Conservation (phyloP, 176 grass and related monocot genomes). For the Oryza glaberrima region DNA sequence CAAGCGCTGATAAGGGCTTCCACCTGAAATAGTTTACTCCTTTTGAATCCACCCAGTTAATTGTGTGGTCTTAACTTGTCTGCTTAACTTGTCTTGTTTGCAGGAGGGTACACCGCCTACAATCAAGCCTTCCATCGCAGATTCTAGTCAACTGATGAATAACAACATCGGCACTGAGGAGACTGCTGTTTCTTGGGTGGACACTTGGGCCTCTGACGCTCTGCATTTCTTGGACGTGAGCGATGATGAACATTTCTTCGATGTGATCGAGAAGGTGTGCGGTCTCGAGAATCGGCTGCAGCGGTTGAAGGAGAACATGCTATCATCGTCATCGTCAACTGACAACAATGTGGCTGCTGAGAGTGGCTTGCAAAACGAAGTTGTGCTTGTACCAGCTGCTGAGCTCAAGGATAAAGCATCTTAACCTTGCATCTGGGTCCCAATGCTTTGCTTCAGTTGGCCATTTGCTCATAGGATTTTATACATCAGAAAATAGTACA, state of each 20-base stretch:
- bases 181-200: conserved; percentile 1
- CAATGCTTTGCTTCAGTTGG: conserved; percentile 8
- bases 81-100: conserved; percentile 27
- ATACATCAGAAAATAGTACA: conserved; percentile 43
- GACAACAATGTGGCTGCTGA: not conserved
- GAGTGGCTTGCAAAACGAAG: conserved; percentile 28
- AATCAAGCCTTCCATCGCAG: conserved; percentile 3
- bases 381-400: conserved; percentile 66
- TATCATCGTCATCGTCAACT: conserved; percentile 17
- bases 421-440: conserved; percentile 16
- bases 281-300: conserved; percentile 64
- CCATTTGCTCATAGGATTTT: conserved; percentile 29
- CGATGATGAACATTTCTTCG: conserved; percentile 51
- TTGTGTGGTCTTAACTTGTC: not conserved
- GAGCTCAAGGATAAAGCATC: conserved; percentile 71
- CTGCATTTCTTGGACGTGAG: conserved; percentile 50
- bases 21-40: not conserved
- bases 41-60: not conserved
- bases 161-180: not conserved
- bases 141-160: conserved; percentile 33
- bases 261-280: conserved; percentile 62
- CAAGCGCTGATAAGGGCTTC: not conserved
- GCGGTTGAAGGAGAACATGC: conserved; percentile 62
- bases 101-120: conserved; percentile 55
- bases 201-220: conserved; percentile 30